These are phyloP conservation scores for Zygnema circumcarinatum DNA, from an alignment of 139 green algal species.

Conservation along the genomic window DNA sequence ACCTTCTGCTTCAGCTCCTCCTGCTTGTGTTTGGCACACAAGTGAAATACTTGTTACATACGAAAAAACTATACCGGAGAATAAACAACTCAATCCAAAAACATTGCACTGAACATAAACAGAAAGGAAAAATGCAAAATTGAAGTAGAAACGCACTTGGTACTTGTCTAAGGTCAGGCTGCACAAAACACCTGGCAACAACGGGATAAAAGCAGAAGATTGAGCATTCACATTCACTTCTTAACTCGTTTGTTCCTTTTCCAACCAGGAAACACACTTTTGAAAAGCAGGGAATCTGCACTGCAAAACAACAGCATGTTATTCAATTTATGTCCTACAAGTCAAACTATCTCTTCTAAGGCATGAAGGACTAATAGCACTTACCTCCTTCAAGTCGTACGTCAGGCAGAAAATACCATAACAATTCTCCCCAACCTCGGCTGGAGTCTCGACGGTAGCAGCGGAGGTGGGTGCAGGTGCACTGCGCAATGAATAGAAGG, in stretches of 20 bases:
- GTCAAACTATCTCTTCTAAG: too few relatives aligned
- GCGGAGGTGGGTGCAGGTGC: background rate
- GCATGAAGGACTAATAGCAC: constrained; percentile 4
- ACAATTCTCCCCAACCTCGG: background rate
- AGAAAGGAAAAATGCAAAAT: too few relatives aligned
- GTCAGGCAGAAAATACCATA: constrained; percentile 53
- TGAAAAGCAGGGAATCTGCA: background rate
- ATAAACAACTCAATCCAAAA: background rate
- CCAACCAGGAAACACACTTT: too few relatives aligned
- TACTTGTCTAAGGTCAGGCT: too few relatives aligned
- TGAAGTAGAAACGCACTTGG: too few relatives aligned
- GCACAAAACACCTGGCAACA: too few relatives aligned
- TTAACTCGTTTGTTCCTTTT: too few relatives aligned
- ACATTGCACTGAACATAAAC: background rate
- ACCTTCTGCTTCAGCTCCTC: constrained; percentile 32
- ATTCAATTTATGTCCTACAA: background rate
- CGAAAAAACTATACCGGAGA: background rate
- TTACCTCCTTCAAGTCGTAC: constrained; percentile 47
- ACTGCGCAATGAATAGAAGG: background rate
- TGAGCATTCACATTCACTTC: too few relatives aligned
- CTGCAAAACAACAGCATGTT: background rate
- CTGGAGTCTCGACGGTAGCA: background rate
- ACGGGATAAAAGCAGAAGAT: too few relatives aligned
- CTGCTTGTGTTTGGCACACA: too few relatives aligned
- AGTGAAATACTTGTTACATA: background rate